Evolutionary conservation across 768 basidiomycete genomes (phyloP), one percentile per base, ranked within the genome.

Genomic region (Serendipita sp.): DNA sequence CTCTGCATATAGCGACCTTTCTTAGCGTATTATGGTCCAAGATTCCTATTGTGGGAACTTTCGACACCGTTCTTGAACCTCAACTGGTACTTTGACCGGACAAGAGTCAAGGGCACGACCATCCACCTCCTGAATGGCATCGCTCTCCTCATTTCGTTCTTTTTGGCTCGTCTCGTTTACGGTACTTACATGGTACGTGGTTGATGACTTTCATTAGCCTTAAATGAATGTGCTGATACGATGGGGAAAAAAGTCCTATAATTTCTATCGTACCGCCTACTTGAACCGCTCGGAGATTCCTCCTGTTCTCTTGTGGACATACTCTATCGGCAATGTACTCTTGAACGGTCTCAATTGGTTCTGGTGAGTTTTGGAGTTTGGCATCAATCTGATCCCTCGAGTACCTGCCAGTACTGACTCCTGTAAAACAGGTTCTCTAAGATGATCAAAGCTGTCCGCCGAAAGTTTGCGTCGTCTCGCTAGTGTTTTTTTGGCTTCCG

Each of bases 11-110:
- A 79, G 78, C 68, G 75, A 31, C 79, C 91, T 3, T 92, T 91
- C 72, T 75, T 88, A 42, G 82, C 85, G 5, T 94, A 90, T 71
- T 91, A 84, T 67, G 86, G 79, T 14, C 75, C 82, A 1, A 78
- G 88, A 16, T 93, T 86, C 73, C 74, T 94, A 31, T 74, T 91
- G 11, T 91, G 90, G 90, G 91, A 92, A 73, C 75, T 82, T 77
- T 85, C 72, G 74, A 94, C 91, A 0, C 81, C 91, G 63, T 91
- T 94, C 73, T 75, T 95, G 65, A 88, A 95, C 68, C 82, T 88
- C 62, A 89, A 93, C 65, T 92, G 90, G 90, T 85, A 84, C 72
- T 70, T 91, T 65, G 88, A 90, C 71, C 90, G 90, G 71, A 83
- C 78, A 16, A 80, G 81, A 50, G 81, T 77, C 61, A 88, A 86